These are phyloP conservation scores for Fraxinus albicans DNA, from an alignment of 305 asterid genomes.

Conservation along the genomic window DNA sequence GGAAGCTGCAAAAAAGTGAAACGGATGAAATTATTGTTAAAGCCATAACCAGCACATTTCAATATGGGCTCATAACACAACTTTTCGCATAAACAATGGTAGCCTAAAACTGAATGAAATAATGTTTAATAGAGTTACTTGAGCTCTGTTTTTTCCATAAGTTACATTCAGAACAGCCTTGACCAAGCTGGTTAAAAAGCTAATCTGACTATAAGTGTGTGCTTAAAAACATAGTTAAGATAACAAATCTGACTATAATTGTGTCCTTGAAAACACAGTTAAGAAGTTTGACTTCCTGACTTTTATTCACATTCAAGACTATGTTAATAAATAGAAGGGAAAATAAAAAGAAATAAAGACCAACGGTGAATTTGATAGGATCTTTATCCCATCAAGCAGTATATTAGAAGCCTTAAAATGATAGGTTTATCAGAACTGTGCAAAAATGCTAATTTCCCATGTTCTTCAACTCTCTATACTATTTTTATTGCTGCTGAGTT, in stretches of 20 bases:
- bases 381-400: no score
- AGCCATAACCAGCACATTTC: neutral
- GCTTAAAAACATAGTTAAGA: neutral
- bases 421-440: no score
- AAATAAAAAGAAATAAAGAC: neutral
- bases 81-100: neutral
- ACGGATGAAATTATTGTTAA: no score
- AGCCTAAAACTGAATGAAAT: neutral
- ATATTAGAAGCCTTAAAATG: no score
- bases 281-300: neutral
- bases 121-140: neutral
- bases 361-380: no score
- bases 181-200: neutral
- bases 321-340: neutral
- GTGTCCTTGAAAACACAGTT: neutral
- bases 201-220: neutral
- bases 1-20: no score
- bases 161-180: neutral
- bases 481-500: no score
- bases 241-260: neutral
- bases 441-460: no score
- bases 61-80: neutral
- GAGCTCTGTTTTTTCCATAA: neutral
- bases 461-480: no score
- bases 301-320: neutral